Percentiles rank a stretch among this genome's conserved stretches.
Evolutionary conservation across 169 alveolate genomes (phyloP).

Genomic region (Plasmodium vinckei): DNA sequence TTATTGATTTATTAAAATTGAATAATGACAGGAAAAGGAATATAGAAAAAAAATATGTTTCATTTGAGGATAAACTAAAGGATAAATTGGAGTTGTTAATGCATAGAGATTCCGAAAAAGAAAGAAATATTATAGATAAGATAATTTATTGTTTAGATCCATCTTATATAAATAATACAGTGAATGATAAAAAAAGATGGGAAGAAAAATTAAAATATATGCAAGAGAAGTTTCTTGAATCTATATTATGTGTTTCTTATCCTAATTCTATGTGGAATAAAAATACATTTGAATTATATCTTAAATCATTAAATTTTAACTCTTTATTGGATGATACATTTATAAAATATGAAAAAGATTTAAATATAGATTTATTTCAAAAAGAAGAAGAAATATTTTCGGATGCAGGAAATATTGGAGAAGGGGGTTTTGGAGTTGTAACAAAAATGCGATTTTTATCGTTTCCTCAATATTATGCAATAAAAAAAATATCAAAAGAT

Average conservation of each 20-base stretch:
- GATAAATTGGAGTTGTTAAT: conserved; percentile 4
- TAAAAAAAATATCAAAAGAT: conserved; percentile 72
- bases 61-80: conserved; percentile 10
- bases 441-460: conserved; percentile 69
- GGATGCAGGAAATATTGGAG: conserved; percentile 73
- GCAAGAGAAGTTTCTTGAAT: conserved; percentile 68
- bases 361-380: conserved; percentile 48
- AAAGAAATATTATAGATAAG: conserved; percentile 53
- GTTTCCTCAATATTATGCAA: conserved; percentile 60
- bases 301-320: conserved; percentile 61
- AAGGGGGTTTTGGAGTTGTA: conserved; percentile 72
- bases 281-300: conserved; percentile 24
- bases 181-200: conserved; percentile 36
- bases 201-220: conserved; percentile 58
- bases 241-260: conserved; percentile 53
- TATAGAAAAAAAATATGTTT: neutral
- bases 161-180: conserved; percentile 54
- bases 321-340: conserved; percentile 70
- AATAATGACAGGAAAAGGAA: neutral
- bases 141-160: conserved; percentile 70
- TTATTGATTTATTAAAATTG: conserved; percentile 15
- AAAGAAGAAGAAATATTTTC: conserved; percentile 62
- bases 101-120: conserved; percentile 50
- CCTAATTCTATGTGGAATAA: conserved; percentile 57
- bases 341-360: conserved; percentile 56